phyloP scores from a whole-genome alignment of 768 basidiomycete genomes.

The Dioszegia crocea region DNA sequence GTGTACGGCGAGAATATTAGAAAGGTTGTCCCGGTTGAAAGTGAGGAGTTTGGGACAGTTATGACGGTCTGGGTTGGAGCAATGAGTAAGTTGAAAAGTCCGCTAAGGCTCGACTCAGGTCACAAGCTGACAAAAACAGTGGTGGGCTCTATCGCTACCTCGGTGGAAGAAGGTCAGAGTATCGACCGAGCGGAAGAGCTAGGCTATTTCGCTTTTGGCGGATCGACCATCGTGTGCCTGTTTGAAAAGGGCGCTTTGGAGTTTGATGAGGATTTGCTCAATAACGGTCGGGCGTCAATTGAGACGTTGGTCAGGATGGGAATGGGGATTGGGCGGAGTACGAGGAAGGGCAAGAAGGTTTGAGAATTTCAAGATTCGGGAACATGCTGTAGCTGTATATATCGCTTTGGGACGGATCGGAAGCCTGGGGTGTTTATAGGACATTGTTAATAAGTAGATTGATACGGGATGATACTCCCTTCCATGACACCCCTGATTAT shows the following conservation, averaged over 20 bases:
- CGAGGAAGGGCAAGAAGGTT: slow-evolving; percentile 9
- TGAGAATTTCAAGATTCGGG: neutral
- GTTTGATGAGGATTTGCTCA: slow-evolving; percentile 86
- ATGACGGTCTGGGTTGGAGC: slow-evolving; percentile 65
- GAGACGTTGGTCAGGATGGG: slow-evolving; percentile 86
- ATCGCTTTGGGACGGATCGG: too few species aligned
- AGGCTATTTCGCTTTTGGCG: slow-evolving; percentile 93
- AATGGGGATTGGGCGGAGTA: slow-evolving; percentile 66
- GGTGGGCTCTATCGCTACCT: slow-evolving; percentile 82
- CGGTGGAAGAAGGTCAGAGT: slow-evolving; percentile 74
- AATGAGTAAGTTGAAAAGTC: slow-evolving; percentile 43
- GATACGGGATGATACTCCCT: too few species aligned
- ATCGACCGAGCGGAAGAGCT: slow-evolving; percentile 84
- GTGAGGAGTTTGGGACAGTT: slow-evolving; percentile 80
- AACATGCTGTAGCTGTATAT: too few species aligned
- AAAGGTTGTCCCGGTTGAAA: slow-evolving; percentile 88
- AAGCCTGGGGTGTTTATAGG: too few species aligned
- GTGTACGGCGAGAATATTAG: slow-evolving; percentile 93
- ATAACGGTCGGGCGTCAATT: slow-evolving; percentile 78
- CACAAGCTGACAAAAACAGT: slow-evolving; percentile 23
- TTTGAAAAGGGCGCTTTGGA: slow-evolving; percentile 79
- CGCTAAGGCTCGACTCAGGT: neutral
- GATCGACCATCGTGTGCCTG: slow-evolving; percentile 83
- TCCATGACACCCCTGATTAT: too few species aligned
- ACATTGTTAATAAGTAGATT: neutral